Percentiles rank a stretch among this genome's conserved stretches.
Evolutionary conservation across 2,329 filamentous ascomycete species (phyloP).

Genomic region (Colletotrichum shisoi): DNA sequence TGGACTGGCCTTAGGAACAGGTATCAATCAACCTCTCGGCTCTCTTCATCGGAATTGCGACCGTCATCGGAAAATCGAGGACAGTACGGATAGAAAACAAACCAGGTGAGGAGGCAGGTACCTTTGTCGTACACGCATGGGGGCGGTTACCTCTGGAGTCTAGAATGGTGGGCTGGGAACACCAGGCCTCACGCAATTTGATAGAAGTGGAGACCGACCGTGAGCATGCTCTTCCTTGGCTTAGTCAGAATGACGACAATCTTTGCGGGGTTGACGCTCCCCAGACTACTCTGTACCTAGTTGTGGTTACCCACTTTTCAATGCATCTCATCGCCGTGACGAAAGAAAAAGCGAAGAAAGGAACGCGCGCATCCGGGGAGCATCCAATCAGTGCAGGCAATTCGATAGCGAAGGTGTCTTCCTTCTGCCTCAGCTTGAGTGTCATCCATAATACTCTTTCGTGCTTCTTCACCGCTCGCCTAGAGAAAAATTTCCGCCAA

Average conservation of each 20-base stretch:
- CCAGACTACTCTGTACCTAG: slow-evolving; percentile 16
- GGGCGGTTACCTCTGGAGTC: slow-evolving; percentile 16
- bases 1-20: not conserved
- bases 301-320: not conserved
- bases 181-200: slow-evolving; percentile 33
- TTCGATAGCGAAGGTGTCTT: not conserved
- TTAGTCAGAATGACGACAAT: slow-evolving; percentile 39
- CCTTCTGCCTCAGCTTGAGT: too few species aligned
- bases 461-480: not conserved
- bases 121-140: slow-evolving; percentile 21
- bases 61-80: slow-evolving; percentile 19
- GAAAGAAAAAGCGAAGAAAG: slow-evolving; percentile 26
- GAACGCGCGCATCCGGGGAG: not conserved
- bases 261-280: slow-evolving; percentile 36
- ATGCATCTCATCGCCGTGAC: slow-evolving; percentile 1
- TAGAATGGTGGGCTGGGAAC: slow-evolving; percentile 30
- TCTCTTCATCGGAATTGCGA: slow-evolving; percentile 24
- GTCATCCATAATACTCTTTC: too few species aligned
- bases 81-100: not conserved
- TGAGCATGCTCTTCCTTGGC: slow-evolving; percentile 18
- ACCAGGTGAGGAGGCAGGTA: not conserved
- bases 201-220: slow-evolving; percentile 24
- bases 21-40: slow-evolving; percentile 3
- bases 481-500: not conserved
- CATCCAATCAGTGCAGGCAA: slow-evolving; percentile 16